Conservation (phyloP, 257 asterid species). For the Paulownia fortunei region DNA sequence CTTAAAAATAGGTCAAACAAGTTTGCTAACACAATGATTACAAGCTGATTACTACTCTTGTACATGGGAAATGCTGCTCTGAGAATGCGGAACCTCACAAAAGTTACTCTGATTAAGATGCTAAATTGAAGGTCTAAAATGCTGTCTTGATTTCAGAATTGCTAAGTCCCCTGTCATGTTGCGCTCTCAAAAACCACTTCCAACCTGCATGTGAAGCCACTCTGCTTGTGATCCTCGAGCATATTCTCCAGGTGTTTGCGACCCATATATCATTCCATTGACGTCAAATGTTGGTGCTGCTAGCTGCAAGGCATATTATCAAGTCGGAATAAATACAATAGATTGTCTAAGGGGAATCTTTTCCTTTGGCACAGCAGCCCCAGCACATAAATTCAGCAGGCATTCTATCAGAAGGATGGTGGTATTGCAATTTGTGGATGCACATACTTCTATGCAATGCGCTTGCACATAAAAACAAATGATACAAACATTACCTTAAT, state of each 20-base stretch:
- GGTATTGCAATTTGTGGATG: too few relatives aligned
- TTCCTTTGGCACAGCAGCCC: too few relatives aligned
- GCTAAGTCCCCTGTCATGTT: conserved; percentile 31
- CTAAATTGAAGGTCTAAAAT: conserved; percentile 30
- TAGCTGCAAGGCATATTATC: conserved; percentile 49
- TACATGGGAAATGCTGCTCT: conserved; percentile 11
- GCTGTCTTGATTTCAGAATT: conserved; percentile 7
- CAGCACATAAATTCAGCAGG: too few relatives aligned
- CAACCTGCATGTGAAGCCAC: conserved; percentile 92
- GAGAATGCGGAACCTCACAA: conserved; percentile 14
- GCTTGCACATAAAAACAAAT: background rate
- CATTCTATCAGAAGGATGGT: background rate
- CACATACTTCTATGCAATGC: background rate
- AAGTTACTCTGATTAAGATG: conserved; percentile 30
- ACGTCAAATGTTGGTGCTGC: conserved; percentile 57
- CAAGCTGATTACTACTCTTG: conserved; percentile 39
- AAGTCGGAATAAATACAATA: background rate
- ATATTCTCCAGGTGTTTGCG: conserved; percentile 68
- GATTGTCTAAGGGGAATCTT: background rate
- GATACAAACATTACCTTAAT: background rate
- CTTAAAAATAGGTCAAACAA: conserved; percentile 13
- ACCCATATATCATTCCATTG: conserved; percentile 63
- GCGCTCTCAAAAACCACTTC: conserved; percentile 63
- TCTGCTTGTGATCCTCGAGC: conserved; percentile 64
- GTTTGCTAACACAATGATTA: conserved; percentile 27